Percentiles rank a stretch among this genome's conserved stretches.
These are phyloP conservation scores for Arthrobotrys sphaeroides DNA, from an alignment of 2,329 filamentous ascomycete genomes.

Conservation along the genomic window DNA sequence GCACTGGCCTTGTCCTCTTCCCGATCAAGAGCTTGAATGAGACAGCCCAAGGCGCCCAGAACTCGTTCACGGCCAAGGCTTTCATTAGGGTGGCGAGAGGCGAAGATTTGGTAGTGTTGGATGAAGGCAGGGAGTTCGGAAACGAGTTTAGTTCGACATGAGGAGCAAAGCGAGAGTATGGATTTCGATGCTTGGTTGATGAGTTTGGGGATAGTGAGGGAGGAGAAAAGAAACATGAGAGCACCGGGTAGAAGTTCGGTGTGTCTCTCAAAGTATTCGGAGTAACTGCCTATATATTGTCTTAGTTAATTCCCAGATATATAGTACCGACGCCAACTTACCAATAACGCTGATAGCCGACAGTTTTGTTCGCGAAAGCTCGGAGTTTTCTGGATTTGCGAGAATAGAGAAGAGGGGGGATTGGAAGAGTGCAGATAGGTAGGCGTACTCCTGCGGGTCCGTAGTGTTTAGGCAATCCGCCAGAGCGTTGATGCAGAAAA, in stretches of 20 bases:
- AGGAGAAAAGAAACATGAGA: conserved; percentile 77
- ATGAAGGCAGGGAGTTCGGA: conserved; percentile 75
- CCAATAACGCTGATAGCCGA: conserved; percentile 68
- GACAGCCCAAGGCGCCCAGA: conserved; percentile 76
- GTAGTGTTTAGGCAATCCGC: conserved; percentile 58
- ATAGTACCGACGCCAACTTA: conserved; percentile 64
- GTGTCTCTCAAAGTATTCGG: conserved; percentile 78
- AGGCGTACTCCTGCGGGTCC: conserved; percentile 58
- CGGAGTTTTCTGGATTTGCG: conserved; percentile 61
- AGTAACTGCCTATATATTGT: conserved; percentile 68
- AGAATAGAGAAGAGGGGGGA: conserved; percentile 69
- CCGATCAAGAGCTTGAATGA: conserved; percentile 75
- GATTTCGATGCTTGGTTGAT: conserved; percentile 77
- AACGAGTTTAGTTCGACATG: conserved; percentile 75
- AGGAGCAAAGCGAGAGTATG: conserved; percentile 77
- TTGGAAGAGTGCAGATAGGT: conserved; percentile 64
- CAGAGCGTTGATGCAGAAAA: conserved; percentile 63
- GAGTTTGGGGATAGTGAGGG: conserved; percentile 71
- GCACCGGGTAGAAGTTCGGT: conserved; percentile 73
- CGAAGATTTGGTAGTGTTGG: conserved; percentile 74
- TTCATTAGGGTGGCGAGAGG: conserved; percentile 70
- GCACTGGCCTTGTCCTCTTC: conserved; percentile 67
- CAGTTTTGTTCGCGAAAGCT: conserved; percentile 46
- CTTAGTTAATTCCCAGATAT: background rate
- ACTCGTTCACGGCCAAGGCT: conserved; percentile 77